These are phyloP conservation scores for Zymoseptoria tritici DNA, from an alignment of 2,329 filamentous ascomycete genomes.

Conservation along the genomic window DNA sequence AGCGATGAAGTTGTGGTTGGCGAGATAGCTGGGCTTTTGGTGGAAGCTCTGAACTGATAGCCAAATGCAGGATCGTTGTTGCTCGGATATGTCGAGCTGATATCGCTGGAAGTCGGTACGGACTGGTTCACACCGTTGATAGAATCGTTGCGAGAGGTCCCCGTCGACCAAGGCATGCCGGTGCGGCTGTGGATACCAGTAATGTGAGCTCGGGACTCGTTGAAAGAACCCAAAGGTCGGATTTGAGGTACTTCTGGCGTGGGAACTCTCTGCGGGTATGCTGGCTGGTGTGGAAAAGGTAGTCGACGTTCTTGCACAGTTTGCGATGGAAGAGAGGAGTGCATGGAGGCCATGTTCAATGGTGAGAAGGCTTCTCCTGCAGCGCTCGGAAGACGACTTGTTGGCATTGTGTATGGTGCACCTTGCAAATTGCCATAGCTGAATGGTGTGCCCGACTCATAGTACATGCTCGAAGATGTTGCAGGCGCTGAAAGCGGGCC, in stretches of 20 bases:
- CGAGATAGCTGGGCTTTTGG: slow-evolving; percentile 20
- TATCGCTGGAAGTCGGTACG: slow-evolving; percentile 1
- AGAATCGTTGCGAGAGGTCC: slow-evolving; percentile 11
- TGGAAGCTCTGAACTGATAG: slow-evolving; percentile 22
- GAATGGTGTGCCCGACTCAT: slow-evolving; percentile 22
- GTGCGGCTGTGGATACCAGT: slow-evolving; percentile 25
- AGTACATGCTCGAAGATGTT: slow-evolving; percentile 19
- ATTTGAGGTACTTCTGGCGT: slow-evolving; percentile 19
- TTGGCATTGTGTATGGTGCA: slow-evolving; percentile 10
- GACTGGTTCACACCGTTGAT: slow-evolving; percentile 5
- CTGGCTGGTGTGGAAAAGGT: slow-evolving; percentile 20
- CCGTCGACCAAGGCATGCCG: slow-evolving; percentile 25
- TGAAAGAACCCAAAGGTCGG: slow-evolving; percentile 19
- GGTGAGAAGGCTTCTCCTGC: slow-evolving; percentile 24
- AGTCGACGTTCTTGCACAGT: slow-evolving; percentile 27
- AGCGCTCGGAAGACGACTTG: slow-evolving; percentile 21
- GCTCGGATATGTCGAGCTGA: background rate
- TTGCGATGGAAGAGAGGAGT: slow-evolving; percentile 27
- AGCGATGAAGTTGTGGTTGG: slow-evolving; percentile 15
- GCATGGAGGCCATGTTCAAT: slow-evolving; percentile 29
- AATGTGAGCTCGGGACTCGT: slow-evolving; percentile 19
- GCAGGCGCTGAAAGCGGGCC: slow-evolving; percentile 20
- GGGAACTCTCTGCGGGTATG: slow-evolving; percentile 10
- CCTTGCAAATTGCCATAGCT: slow-evolving; percentile 23
- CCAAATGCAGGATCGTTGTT: slow-evolving; percentile 14